Base-by-base conservation (phyloP, 192 early-diverging fungal species). In the Gigaspora rosea region DNA sequence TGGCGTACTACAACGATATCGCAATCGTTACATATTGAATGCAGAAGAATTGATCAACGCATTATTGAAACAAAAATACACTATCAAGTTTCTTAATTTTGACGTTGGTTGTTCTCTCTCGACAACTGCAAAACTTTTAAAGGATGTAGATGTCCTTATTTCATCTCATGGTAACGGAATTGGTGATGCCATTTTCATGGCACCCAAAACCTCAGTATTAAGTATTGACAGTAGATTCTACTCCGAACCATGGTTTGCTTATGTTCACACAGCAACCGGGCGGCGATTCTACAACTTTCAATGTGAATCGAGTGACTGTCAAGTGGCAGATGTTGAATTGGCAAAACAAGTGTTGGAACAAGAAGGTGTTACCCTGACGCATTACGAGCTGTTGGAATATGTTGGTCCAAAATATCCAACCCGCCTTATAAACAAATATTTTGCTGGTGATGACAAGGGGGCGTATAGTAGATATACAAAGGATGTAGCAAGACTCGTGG, bases 71-170 rank as follows among this genome's bases (percentile, higher is more conserved):
- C 73, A 76, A 15, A 77, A 77, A 3, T 81, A 78, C 68, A 65
- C 68, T 33, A 70, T 81, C 51, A 81, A 78, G 56, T 81, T 76
- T 76, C 71, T 81, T 18, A 81, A 35, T 15, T 81, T 81, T 51
- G 80, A 81, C 49, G 72, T 71, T 64, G 80, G 80, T 0, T 81
- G 80, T 72, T 76, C 77, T 63, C 10, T 81, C 9, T 64, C 80
- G 1, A 76, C 78, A 36, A 81, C 80, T 10, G 80, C 77, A 0
- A 78, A 78, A 61, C 64, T 81, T n/a, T 57, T 81, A 0, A 71
- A 73, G 8, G 77, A 81, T 18, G 50, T 81, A 66, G 69, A 81
- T 9, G 77, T 81, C 3, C 58, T 81, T 27, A 54, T 78, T 36
- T 71, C 73, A 13, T 76, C 73, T 33, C 80, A 81, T 11, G 77